A percentile compares a stretch with the other conserved stretches of the same genome.
phyloP scores from a whole-genome alignment of 2,329 filamentous ascomycete species.

The Arthrobotrys entomopaga region DNA sequence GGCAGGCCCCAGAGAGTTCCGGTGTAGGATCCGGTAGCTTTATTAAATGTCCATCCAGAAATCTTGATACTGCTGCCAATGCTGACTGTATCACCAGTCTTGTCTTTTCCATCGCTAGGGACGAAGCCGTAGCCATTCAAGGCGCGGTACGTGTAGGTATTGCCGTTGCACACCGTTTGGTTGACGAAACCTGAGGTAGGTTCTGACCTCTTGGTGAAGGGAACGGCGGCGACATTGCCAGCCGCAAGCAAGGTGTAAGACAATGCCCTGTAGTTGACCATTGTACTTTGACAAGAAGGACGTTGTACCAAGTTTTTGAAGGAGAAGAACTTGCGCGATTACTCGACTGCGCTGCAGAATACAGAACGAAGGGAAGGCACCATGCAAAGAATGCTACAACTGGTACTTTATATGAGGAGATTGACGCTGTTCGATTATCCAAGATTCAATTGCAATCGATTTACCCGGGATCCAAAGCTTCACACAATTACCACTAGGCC shows the following conservation, averaged over 20 bases:
- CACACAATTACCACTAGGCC: slow-evolving; percentile 16
- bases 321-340: too few relatives aligned
- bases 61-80: slow-evolving; percentile 75
- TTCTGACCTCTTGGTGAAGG: slow-evolving; percentile 34
- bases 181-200: slow-evolving; percentile 61
- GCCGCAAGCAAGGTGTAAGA: slow-evolving; percentile 40
- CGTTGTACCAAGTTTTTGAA: neutral
- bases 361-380: neutral
- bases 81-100: slow-evolving; percentile 75
- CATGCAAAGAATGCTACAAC: neutral
- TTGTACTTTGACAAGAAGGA: slow-evolving; percentile 9
- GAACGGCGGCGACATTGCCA: slow-evolving; percentile 36
- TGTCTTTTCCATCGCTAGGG: slow-evolving; percentile 70
- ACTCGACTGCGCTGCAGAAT: too few relatives aligned
- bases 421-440: neutral
- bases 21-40: slow-evolving; percentile 67
- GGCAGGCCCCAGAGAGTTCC: slow-evolving; percentile 73
- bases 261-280: slow-evolving; percentile 43
- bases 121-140: slow-evolving; percentile 75
- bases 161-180: slow-evolving; percentile 69
- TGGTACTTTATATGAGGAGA: slow-evolving; percentile 15
- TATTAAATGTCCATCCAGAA: slow-evolving; percentile 70
- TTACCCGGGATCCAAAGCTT: slow-evolving; percentile 4
- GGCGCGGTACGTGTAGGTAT: slow-evolving; percentile 73
- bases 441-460: neutral